phyloP scores from a whole-genome alignment of 164 flowering plant species.

The Warburgia ugandensis region DNA sequence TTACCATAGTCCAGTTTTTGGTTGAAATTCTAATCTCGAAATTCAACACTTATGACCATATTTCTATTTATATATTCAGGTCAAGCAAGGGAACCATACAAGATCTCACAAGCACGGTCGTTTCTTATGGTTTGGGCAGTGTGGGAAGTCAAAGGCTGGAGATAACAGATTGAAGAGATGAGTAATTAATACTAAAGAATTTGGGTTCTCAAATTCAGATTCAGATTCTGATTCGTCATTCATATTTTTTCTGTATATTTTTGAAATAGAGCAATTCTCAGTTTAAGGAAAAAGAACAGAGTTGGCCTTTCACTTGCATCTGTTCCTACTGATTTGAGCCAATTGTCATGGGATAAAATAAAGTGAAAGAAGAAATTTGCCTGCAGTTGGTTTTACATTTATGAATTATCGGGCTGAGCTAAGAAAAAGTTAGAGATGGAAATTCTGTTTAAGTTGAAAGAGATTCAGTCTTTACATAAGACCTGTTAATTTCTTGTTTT shows the following conservation, averaged over 20 bases:
- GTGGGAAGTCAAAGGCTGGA: conserved; percentile 7
- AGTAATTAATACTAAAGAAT: background rate
- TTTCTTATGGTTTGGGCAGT: conserved; percentile 8
- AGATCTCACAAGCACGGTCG: background rate
- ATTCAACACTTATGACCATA: background rate
- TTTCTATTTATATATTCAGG: conserved; percentile 3
- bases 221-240: background rate
- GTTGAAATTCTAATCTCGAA: background rate
- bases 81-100: conserved; percentile 4
- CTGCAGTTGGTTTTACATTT: too few relatives aligned
- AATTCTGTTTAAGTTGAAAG: too few relatives aligned
- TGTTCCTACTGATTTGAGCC: too few relatives aligned
- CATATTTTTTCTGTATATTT: background rate
- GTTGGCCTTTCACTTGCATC: too few relatives aligned
- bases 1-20: background rate
- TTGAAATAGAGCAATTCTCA: background rate
- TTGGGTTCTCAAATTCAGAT: background rate
- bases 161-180: conserved; percentile 2
- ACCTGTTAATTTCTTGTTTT: too few relatives aligned
- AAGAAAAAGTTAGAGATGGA: too few relatives aligned
- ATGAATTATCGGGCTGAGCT: too few relatives aligned
- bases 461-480: too few relatives aligned
- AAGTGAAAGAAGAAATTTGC: too few relatives aligned
- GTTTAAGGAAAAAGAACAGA: conserved; percentile 1
- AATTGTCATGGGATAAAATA: too few relatives aligned